These are phyloP conservation scores for Ceratobasidium sp. DNA, from an alignment of 1,284 basidiomycete species.

Conservation along the genomic window DNA sequence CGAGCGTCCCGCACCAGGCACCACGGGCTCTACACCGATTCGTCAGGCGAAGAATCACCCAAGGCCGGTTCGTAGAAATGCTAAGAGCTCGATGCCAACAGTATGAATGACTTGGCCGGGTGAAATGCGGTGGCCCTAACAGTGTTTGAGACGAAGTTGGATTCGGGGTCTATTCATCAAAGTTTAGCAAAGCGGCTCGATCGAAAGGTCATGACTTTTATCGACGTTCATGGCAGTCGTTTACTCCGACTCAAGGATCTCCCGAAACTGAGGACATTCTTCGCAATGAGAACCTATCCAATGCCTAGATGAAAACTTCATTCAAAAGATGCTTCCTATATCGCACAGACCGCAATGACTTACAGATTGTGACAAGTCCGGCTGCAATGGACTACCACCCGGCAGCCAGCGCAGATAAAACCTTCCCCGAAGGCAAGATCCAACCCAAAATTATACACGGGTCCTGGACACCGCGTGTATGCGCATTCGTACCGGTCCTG, in stretches of 20 bases:
- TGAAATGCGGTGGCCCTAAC: constrained; percentile 74
- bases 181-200: too few species aligned
- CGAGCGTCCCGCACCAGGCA: too few species aligned
- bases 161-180: too few species aligned
- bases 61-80: constrained; percentile 62
- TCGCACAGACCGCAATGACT: background rate
- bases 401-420: background rate
- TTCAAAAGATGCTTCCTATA: background rate
- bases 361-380: background rate
- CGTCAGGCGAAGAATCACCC: constrained; percentile 25
- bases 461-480: background rate
- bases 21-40: too few species aligned
- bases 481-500: background rate
- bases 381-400: background rate
- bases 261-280: background rate
- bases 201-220: too few species aligned
- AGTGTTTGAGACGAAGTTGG: constrained; percentile 58
- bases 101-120: constrained; percentile 64
- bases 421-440: background rate
- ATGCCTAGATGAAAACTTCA: background rate
- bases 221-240: too few species aligned
- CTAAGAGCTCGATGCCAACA: constrained; percentile 76
- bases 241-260: too few species aligned
- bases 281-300: background rate
- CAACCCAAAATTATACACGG: background rate